Evolutionary conservation across 2,329 filamentous ascomycete genomes (phyloP), one percentile per base, ranked within the genome.

Genomic region (Neofusicoccum cordaticola): DNA sequence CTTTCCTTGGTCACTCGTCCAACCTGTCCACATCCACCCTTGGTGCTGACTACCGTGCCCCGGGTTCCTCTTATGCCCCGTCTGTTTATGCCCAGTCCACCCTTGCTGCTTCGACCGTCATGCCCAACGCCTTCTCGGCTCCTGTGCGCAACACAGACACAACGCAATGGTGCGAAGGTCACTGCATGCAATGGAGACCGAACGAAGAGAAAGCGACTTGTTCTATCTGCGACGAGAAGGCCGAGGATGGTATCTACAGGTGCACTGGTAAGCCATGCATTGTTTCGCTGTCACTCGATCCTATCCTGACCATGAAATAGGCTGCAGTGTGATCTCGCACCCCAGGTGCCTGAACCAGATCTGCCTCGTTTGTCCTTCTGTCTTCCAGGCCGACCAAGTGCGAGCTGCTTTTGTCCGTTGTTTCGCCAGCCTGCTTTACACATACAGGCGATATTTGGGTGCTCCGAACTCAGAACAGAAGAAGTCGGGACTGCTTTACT

Each of bases 71-170:
- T 31, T 95, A 95, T 74, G 90, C 91, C 4, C 91, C 91, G 2
- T 94, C 91, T 2, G 88, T 91, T 2, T 95, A 95, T 72, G 91
- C 91, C 0, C 90, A 91, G 71, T 94, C 91, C n/a, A 95, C 92
- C 0, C 80, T 95, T 51, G 91, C 91, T 1, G 91, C 91, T 7
- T 93, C 90, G 6, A 95, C 91, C 1, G 88, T 95, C 70, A 93
- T 95, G 91, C 91, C 92, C 41, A 90, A 88, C 70, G 90, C 93
- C 85, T 85, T 92, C 66, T 85, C 93, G 67, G 90, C 93, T 71
- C 90, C 90, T 1, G 91, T 94, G 7, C 83, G 83, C 52, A 92
- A 94, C 72, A 92, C 90, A 0, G 90, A 93, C 53, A 91, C 88
- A 1, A 91, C 85, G 0, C 87, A 92, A 53, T 95, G 91, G 91